Evolutionary conservation across 257 asterid species (phyloP).

Genomic region (Thymus mandschuricus): DNA sequence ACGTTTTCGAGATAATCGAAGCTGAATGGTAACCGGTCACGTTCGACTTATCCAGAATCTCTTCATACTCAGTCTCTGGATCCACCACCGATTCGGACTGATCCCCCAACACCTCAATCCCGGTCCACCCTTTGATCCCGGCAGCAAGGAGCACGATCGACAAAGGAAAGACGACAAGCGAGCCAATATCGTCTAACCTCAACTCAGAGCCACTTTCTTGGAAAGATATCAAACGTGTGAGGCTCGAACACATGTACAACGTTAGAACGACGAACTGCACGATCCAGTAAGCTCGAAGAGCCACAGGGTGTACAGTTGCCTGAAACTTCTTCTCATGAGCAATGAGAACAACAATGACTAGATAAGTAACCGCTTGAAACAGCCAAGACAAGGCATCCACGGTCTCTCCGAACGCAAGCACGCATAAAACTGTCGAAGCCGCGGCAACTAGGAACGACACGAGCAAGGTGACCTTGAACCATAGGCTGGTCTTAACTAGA

Average conservation of each 20-base stretch:
- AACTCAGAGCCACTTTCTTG: conserved; percentile 46
- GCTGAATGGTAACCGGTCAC: conserved; percentile 79
- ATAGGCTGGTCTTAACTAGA: conserved; percentile 41
- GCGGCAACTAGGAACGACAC: conserved; percentile 43
- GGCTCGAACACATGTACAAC: conserved; percentile 53
- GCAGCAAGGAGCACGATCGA: conserved; percentile 50
- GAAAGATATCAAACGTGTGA: conserved; percentile 46
- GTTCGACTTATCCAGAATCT: conserved; percentile 47
- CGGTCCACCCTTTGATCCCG: conserved; percentile 71
- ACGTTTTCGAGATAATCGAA: conserved; percentile 64
- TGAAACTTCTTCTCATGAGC: conserved; percentile 69
- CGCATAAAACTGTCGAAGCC: conserved; percentile 46
- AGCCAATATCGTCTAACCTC: conserved; percentile 59
- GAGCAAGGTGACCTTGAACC: conserved; percentile 56
- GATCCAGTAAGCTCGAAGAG: conserved; percentile 71
- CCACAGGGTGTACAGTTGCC: conserved; percentile 58
- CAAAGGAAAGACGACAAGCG: conserved; percentile 44
- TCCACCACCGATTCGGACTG: conserved; percentile 39
- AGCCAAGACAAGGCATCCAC: conserved; percentile 66
- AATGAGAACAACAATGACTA: conserved; percentile 47
- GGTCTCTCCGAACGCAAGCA: conserved; percentile 40
- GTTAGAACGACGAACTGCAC: conserved; percentile 48
- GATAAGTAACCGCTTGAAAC: conserved; percentile 58
- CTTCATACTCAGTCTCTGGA: conserved; percentile 38
- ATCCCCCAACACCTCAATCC: conserved; percentile 34